Evolutionary conservation across 805 yeast species (phyloP).

Genomic region (Debaryomyces prosopidis): DNA sequence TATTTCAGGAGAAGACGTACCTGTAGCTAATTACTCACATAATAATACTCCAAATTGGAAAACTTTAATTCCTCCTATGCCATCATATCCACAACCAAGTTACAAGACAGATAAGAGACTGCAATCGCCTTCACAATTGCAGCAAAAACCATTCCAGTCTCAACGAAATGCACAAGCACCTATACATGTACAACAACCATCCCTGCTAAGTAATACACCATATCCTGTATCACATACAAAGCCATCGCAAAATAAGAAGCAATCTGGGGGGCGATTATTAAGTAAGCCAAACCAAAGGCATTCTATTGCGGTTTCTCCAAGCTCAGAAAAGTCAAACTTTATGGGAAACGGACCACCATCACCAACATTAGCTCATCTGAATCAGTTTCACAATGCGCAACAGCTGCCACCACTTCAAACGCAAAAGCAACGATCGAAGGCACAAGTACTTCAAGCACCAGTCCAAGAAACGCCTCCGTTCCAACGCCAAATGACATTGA

Average conservation of each 20-base stretch:
- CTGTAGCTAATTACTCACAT: not conserved
- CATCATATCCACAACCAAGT: constrained; percentile 18
- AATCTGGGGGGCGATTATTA: not conserved
- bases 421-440: not conserved
- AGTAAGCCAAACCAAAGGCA: constrained; percentile 20
- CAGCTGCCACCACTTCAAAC: not conserved
- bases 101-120: constrained; percentile 9
- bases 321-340: constrained; percentile 4
- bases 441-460: constrained; percentile 2
- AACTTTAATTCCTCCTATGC: constrained; percentile 36
- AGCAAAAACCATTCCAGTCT: constrained; percentile 1
- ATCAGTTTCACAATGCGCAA: not conserved
- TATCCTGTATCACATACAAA: too few relatives aligned
- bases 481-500: not conserved
- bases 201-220: not conserved
- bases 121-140: not conserved
- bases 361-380: not conserved
- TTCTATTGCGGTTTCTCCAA: constrained; percentile 29
- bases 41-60: constrained; percentile 24
- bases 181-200: not conserved
- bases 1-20: not conserved
- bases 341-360: not conserved
- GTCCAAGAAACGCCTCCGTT: constrained; percentile 3
- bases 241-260: too few relatives aligned
- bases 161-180: constrained; percentile 1